These are phyloP conservation scores for Dalbergia cochinchinensis DNA, from an alignment of 306 rosid species.

Conservation along the genomic window DNA sequence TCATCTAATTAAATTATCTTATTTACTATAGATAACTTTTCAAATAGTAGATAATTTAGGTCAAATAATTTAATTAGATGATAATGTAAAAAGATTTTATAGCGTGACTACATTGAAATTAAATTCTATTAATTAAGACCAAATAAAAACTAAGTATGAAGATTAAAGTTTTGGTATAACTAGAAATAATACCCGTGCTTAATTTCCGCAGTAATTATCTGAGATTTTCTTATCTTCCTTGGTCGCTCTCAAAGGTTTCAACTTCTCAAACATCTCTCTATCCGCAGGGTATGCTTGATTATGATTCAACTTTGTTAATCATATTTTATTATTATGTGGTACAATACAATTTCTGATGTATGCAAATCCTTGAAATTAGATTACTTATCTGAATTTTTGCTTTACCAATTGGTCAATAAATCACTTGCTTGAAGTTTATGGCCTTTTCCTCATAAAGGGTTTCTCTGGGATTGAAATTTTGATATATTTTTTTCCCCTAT, in stretches of 20 bases:
- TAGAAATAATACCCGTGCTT: no score
- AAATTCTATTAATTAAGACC: no score
- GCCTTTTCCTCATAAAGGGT: not conserved
- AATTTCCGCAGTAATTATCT: slow-evolving; percentile 16
- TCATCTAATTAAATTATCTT: no score
- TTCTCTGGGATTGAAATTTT: slow-evolving; percentile 37
- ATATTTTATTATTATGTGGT: slow-evolving; percentile 4
- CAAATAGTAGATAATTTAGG: no score
- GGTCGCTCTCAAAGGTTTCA: slow-evolving; percentile 43
- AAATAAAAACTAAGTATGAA: no score
- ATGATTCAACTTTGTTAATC: slow-evolving; percentile 24
- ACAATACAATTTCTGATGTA: slow-evolving; percentile 4
- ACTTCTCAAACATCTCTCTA: slow-evolving; percentile 40
- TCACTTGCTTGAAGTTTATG: slow-evolving; percentile 25
- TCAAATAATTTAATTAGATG: no score
- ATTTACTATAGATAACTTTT: no score
- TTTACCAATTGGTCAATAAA: slow-evolving; percentile 14
- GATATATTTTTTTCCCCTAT: slow-evolving; percentile 30
- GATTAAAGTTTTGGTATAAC: no score
- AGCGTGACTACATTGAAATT: no score
- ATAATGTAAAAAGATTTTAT: no score
- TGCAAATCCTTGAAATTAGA: not conserved
- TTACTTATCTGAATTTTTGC: not conserved
- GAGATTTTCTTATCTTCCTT: slow-evolving; percentile 19
- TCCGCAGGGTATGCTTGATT: slow-evolving; percentile 37